Base-by-base conservation (phyloP, 148 eudicot genomes). In the Spergularia marina region DNA sequence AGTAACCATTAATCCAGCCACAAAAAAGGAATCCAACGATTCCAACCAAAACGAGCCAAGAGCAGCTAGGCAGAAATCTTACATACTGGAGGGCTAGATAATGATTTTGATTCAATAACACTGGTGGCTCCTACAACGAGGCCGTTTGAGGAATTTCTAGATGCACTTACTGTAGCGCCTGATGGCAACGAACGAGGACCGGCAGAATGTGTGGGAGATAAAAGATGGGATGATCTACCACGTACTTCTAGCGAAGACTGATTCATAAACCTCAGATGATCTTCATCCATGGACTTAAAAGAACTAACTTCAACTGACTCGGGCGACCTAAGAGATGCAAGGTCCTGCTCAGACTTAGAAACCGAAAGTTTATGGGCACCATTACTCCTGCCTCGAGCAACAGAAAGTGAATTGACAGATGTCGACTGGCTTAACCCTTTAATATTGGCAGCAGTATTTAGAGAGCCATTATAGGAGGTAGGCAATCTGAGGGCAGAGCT, bases 321-420 rank as follows among this genome's bases (percentile, higher is more conserved):
- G 11, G 91, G 85, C 49, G 99, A 91, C 76, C 92, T 87, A 70
- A 91, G 85, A 76, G 94, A 83, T 75, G 84, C 68, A 78, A 95
- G 79, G 84, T 92, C 94, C 86, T 91, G 98, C 60, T 92, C 99
- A 44, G 98, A 96, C 72, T 91, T 96, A n/a, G 98, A 96, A 81
- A 85, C 85, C 65, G 89, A 75, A 40, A 92, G 77, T 75, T 87
- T 92, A 72, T 84, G 86, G 59, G 67, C 68, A 65, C 85, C 65
- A 72, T 62, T 77, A 73, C 80, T 79, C 87, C 87, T 88, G 57
- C 82, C 90, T 57, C 73, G 82, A 12, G 79, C 86, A 68, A 84
- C 75, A 64, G 87, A 55, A 41, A 82, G 75, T 63, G 93, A 87
- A 79, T 82, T 83, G 40, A 82, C 82, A 34, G 92, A 81, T 80